Base-by-base conservation (phyloP, 2,329 filamentous ascomycete species). In the Sporothrix luriei region DNA sequence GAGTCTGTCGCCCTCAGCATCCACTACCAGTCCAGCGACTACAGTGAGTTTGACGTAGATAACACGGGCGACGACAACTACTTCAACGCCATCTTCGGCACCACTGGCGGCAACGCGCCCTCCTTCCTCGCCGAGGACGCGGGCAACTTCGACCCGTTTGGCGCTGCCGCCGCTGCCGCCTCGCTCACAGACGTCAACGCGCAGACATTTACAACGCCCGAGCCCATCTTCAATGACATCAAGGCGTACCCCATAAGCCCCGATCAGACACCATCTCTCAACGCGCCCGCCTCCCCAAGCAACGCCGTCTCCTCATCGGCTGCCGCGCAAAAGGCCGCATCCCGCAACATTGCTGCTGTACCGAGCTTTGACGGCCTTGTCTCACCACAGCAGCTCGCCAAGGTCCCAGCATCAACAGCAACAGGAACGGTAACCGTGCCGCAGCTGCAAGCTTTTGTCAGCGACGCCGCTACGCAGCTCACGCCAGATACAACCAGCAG, bases 401-500 rank as follows among this genome's bases (percentile, higher is more conserved):
- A 78, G 65, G 78, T 80, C 14, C 79, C 77, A 46, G 75, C 79
- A 3, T 74, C 74, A 1, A 76, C 78, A 4, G 54, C 26, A 6
- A 29, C 43, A 4, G 48, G n/a, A 6, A 29, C 43, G 11, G 26
- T 3, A 19, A 69, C 76, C 40, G 77, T 74, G 75, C 59, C 75
- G 74, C 71, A 77, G 0, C 59, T 69, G 26, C 54, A 70, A 29
- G 55, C 65, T 16, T 70, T 73, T 68, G 64, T 59, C 73, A 75
- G 71, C 67, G 77, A 74, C 74, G 74, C 51, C 3, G 68, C 66
- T 13, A 62, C 70, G 4, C 80, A 85, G 73, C 77, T 84, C 49
- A 86, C 85, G 0, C 83, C 84, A 4, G 82, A 83, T 62, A 82
- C 82, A 21, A 84, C 82, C 73, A 82, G 79, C 70, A 85, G 81